Percentiles rank a stretch among this genome's conserved stretches.
Conservation (phyloP, 2,329 filamentous ascomycete genomes). For the Knoxdaviesia capensis region DNA sequence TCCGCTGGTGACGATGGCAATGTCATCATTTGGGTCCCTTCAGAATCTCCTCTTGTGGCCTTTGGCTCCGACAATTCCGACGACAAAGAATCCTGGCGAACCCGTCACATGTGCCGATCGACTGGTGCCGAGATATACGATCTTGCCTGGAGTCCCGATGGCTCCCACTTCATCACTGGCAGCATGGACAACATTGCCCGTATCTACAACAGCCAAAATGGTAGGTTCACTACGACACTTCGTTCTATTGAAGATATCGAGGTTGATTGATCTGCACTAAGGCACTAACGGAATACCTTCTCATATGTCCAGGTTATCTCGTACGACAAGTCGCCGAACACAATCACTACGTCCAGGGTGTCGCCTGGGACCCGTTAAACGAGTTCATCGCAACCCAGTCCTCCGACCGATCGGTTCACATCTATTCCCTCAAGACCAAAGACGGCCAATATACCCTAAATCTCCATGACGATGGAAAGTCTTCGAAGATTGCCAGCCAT, state of each 20-base stretch:
- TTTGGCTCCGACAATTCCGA: slow-evolving; percentile 75
- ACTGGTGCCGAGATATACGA: slow-evolving; percentile 95
- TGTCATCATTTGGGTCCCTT: slow-evolving; percentile 86
- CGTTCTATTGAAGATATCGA: too few species aligned
- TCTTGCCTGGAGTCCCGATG: slow-evolving; percentile 96
- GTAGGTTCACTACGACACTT: slow-evolving; percentile 23
- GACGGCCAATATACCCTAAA: slow-evolving; percentile 78
- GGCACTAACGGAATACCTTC: too few species aligned
- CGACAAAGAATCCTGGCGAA: slow-evolving; percentile 91
- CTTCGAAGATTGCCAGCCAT: slow-evolving; percentile 63
- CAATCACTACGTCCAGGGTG: slow-evolving; percentile 94
- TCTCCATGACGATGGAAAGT: slow-evolving; percentile 37
- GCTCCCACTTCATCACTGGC: slow-evolving; percentile 86
- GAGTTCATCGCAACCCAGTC: slow-evolving; percentile 97
- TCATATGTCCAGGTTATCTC: slow-evolving; percentile 25
- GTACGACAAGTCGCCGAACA: slow-evolving; percentile 93
- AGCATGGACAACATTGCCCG: slow-evolving; percentile 98
- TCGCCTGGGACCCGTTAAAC: slow-evolving; percentile 94
- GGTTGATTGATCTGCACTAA: too few species aligned
- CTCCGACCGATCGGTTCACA: slow-evolving; percentile 91
- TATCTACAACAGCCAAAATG: slow-evolving; percentile 87
- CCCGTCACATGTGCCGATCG: slow-evolving; percentile 94
- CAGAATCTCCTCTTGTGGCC: slow-evolving; percentile 46
- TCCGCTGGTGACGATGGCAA: slow-evolving; percentile 96
- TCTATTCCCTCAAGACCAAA: slow-evolving; percentile 90